Percentiles rank a stretch among this genome's conserved stretches.
phyloP scores from a whole-genome alignment of 345 rosid genomes.

The Combretum micranthum region DNA sequence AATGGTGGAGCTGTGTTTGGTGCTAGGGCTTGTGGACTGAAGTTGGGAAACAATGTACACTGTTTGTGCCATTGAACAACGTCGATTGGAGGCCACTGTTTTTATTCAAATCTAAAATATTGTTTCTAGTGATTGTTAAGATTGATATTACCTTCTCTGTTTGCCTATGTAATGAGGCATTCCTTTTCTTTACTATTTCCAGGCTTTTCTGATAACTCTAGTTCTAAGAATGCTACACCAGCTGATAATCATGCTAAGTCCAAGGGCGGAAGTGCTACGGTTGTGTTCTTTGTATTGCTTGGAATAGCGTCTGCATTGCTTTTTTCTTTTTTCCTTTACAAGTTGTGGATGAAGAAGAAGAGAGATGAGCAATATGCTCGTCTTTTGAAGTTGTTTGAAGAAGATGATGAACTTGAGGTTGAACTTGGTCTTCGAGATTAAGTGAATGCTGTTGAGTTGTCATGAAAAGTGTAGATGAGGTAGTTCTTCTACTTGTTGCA shows the following conservation, averaged over 20 bases:
- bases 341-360: constrained; percentile 40
- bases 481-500: too few species aligned
- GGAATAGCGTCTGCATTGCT: constrained; percentile 18
- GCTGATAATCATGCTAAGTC: too few species aligned
- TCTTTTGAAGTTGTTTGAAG: constrained; percentile 38
- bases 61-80: too few species aligned
- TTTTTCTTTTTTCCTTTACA: constrained; percentile 26
- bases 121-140: too few species aligned
- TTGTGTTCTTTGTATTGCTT: constrained; percentile 10
- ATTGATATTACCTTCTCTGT: too few species aligned
- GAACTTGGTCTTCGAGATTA: constrained; percentile 44
- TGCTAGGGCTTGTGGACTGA: too few species aligned
- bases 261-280: background rate
- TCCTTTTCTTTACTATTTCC: background rate
- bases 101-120: too few species aligned
- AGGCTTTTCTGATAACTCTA: constrained; percentile 1
- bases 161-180: too few species aligned
- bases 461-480: background rate
- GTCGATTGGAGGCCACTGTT: too few species aligned
- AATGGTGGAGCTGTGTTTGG: too few species aligned
- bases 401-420: constrained; percentile 42
- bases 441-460: constrained; percentile 6
- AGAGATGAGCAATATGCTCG: constrained; percentile 41
- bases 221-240: constrained; percentile 1
- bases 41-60: too few species aligned